Conservation (phyloP, 192 early-diverging fungal genomes). For the Neocallimastix lanati region DNA sequence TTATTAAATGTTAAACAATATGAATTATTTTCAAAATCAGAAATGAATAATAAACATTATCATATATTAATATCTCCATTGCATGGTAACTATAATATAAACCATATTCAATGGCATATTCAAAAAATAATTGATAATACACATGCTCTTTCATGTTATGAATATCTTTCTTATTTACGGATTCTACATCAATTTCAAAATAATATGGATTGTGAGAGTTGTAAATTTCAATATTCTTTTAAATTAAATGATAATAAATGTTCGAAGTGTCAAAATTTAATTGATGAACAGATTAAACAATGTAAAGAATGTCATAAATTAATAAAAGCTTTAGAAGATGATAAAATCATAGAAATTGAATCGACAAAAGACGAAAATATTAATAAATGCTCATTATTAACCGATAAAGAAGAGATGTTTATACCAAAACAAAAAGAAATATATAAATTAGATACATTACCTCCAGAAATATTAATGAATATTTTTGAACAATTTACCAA, state of each 20-base stretch:
- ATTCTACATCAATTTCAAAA: not conserved
- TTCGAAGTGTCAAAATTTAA: not conserved
- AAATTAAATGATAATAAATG: not conserved
- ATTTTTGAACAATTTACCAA: no score
- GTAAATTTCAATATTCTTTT: not conserved
- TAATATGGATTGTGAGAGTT: not conserved
- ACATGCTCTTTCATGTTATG: not conserved
- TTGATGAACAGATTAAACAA: not conserved
- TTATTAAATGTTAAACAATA: no score
- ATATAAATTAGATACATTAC: not conserved
- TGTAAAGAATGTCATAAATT: not conserved
- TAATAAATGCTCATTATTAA: not conserved
- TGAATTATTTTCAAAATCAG: no score
- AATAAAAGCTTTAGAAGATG: not conserved
- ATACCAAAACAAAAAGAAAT: not conserved
- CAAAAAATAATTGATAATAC: not conserved
- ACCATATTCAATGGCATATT: not conserved
- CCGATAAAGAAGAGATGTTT: not conserved
- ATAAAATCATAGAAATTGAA: not conserved
- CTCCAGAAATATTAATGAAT: not conserved
- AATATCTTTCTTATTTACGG: not conserved
- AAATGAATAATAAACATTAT: not conserved
- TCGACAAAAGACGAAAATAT: not conserved
- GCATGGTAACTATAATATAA: not conserved
- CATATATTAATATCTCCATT: not conserved